Evolutionary conservation across 495 filamentous ascomycete species (phyloP), one percentile per base, ranked within the genome.

Genomic region (Coniosporium apollinis): DNA sequence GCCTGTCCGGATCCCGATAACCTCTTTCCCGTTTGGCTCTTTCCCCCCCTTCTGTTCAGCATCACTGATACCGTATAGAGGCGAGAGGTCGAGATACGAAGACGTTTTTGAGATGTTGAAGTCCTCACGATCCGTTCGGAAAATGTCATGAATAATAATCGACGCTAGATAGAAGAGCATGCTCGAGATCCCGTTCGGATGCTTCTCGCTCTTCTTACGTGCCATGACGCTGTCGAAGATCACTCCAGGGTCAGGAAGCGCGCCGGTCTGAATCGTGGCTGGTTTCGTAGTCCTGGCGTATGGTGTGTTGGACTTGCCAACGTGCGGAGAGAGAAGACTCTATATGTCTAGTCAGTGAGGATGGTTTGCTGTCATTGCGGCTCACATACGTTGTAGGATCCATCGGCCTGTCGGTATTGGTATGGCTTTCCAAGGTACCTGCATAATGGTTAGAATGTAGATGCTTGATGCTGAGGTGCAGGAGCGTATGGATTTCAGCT

Each of bases 151-250:
- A 47, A 89, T 92, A 41, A 94, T 86, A 37, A 92, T 82, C 11
- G 74, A 80, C 5, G 83, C 85, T 50, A 85, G 70, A 44, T 94
- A 86, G 65, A 85, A 94, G 9, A 94, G 59, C 37, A 92, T 66
- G 47, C 80, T 87, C 1, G 84, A 92, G 14, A 92, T 75, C 43
- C 80, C 79, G 47, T 79, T 86, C 3, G 76, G 72, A 56, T 81
- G 75, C 30, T 74, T 64, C 39, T 72, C 66, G 37, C 65, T 72
- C 10, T 65, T 52, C 33, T 70, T 67, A 19, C 80, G 64, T 28
- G 65, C 67, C 60, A 83, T 67, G 3, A 83, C 50, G 16, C 71
- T 69, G 49, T 93, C 86, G 41, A 86, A 94, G 18, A 94, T 62
- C 3, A 76, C 65, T 13, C 61, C 68, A 0, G 86, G 74, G 46